These are phyloP conservation scores for Cyclotella cryptica DNA, from an alignment of 108 stramenopile genomes.

Conservation along the genomic window DNA sequence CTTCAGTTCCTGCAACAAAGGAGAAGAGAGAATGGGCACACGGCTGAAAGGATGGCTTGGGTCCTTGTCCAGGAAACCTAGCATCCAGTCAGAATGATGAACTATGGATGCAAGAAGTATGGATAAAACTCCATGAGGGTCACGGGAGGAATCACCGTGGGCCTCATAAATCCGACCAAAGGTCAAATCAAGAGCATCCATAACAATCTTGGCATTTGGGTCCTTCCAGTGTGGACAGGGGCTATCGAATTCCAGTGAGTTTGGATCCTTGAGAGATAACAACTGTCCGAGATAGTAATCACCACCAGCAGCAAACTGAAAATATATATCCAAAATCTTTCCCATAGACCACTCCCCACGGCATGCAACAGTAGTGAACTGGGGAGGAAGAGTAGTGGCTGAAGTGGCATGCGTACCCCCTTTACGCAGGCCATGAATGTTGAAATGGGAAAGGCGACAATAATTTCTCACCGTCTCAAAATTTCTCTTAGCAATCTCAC, in stretches of 20 bases:
- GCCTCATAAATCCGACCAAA: neutral
- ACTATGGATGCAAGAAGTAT: slow-evolving; percentile 43
- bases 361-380: slow-evolving; percentile 40
- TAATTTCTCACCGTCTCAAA: slow-evolving; percentile 3
- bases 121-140: slow-evolving; percentile 22
- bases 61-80: slow-evolving; percentile 5
- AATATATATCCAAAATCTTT: slow-evolving; percentile 52
- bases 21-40: neutral
- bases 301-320: slow-evolving; percentile 42
- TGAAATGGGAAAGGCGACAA: too few relatives aligned
- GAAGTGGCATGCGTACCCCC: slow-evolving; percentile 42
- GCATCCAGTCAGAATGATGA: slow-evolving; percentile 40
- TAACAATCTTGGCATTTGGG: neutral
- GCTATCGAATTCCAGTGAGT: slow-evolving; percentile 22
- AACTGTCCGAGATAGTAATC: slow-evolving; percentile 55
- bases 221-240: slow-evolving; percentile 45
- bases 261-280: slow-evolving; percentile 41
- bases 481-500: slow-evolving; percentile 6
- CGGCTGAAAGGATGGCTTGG: slow-evolving; percentile 36
- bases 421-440: slow-evolving; percentile 52
- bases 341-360: slow-evolving; percentile 59
- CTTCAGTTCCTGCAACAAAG: slow-evolving; percentile 44
- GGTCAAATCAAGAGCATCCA: neutral
- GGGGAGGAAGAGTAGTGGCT: slow-evolving; percentile 51
- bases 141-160: slow-evolving; percentile 15